phyloP scores from a whole-genome alignment of 495 filamentous ascomycete genomes.

The Penicillium crystallinum region DNA sequence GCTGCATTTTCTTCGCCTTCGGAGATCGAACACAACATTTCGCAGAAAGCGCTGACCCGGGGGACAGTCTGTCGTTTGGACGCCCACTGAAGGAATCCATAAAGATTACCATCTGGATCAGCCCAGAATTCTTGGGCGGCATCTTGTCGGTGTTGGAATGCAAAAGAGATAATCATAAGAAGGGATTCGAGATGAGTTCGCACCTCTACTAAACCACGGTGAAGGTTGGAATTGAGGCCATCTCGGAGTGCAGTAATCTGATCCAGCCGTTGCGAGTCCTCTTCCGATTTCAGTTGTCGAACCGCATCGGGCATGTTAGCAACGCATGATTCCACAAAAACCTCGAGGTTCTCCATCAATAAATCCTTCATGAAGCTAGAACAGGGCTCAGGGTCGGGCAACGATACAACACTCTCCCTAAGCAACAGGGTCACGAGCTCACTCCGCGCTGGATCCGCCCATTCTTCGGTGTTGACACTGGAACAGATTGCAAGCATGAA shows the following conservation, averaged over 20 bases:
- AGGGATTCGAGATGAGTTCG: constrained; percentile 85
- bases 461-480: constrained; percentile 66
- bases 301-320: constrained; percentile 92
- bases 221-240: constrained; percentile 41
- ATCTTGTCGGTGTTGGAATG: constrained; percentile 78
- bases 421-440: constrained; percentile 73
- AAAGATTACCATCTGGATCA: constrained; percentile 81
- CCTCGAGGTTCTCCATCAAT: constrained; percentile 75
- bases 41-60: constrained; percentile 89
- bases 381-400: constrained; percentile 56
- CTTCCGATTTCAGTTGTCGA: constrained; percentile 76
- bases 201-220: constrained; percentile 44
- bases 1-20: constrained; percentile 72
- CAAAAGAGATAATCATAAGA: constrained; percentile 82
- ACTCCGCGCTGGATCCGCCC: constrained; percentile 73
- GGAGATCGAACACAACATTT: constrained; percentile 84
- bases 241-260: constrained; percentile 51
- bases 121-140: constrained; percentile 84
- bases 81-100: constrained; percentile 93
- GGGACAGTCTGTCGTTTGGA: constrained; percentile 88
- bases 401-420: constrained; percentile 63
- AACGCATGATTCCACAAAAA: constrained; percentile 83
- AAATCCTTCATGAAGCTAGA: constrained; percentile 58
- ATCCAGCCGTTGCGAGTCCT: constrained; percentile 78
- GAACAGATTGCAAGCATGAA: constrained; percentile 81